Evolutionary conservation across 129 eudicot genomes (phyloP), one percentile per base, ranked within the genome.

Genomic region (Artemisia annua): DNA sequence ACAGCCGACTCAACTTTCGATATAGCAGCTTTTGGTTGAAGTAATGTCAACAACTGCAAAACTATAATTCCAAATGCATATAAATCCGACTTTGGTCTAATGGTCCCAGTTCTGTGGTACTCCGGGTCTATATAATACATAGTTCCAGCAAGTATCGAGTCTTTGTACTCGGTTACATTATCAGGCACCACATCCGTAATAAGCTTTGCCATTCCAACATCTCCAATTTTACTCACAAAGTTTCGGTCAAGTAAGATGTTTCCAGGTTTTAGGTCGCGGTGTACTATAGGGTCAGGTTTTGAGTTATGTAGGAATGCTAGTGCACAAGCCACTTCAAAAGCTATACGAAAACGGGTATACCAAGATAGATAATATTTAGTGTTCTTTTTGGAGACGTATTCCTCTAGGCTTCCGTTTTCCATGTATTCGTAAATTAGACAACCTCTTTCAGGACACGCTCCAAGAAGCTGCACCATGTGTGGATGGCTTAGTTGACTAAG

Each of bases 71-170:
- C 98, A 52, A 89, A 87, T 60, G 96, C 89, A 78, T 83, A 89
- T 50, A 92, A 16, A 76, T 92, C 98, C 48, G 98, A 92, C 71
- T 92, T 92, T 3, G 98, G 87, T 56, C 98, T 56, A 49, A 92
- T 78, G 1, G 96, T 89, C 17, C 98, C 98, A 0, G 98, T 92
- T 82, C 98, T 89, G 61, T 87, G 98, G 81, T 92, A 92, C 76
- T 92, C 96, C 0, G 98, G 98, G 57, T 92, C 98, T 78, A 92
- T 92, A 70, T 92, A 92, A 46, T 54, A 87, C 67, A 92, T 75
- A 17, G 98, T 92, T 18, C 98, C 98, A 11, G 95, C 96, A 53
- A 89, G 78, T 65, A 83, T 11, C 7, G 96, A 79, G 78, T 92
- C 85, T 50, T 82, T 70, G 58, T 89, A 92, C 75, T 87, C 92